phyloP scores from a whole-genome alignment of 129 eudicot species.

The Flaveria robusta region DNA sequence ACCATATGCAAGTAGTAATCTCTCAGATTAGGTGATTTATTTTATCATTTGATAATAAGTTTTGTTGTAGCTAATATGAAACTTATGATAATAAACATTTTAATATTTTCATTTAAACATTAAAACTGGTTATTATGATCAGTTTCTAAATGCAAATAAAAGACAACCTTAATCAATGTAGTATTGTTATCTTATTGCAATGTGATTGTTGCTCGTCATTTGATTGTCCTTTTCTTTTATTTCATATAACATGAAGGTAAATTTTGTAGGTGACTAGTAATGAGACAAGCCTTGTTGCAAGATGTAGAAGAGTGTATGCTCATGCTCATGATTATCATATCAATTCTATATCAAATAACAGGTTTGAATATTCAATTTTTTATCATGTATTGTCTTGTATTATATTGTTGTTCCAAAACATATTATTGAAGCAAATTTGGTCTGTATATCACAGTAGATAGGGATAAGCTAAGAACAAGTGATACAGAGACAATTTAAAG shows the following conservation, averaged over 20 bases:
- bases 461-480: neutral
- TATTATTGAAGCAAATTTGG: neutral
- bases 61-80: conserved; percentile 4
- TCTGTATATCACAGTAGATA: neutral
- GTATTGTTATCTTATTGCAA: conserved; percentile 16
- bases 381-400: neutral
- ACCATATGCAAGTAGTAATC: neutral
- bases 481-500: neutral
- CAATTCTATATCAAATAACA: conserved; percentile 95
- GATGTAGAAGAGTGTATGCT: conserved; percentile 98
- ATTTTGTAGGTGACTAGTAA: conserved; percentile 75
- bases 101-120: neutral
- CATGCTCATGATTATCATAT: conserved; percentile 99
- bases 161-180: neutral
- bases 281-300: conserved; percentile 87
- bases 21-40: neutral
- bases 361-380: conserved; percentile 44
- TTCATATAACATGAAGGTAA: conserved; percentile 21
- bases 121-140: neutral
- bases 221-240: conserved; percentile 2
- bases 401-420: neutral
- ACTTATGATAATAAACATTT: conserved; percentile 3
- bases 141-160: conserved; percentile 8
- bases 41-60: conserved; percentile 1
- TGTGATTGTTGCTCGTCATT: conserved; percentile 1